Evolutionary conservation across 352 stramenopile genomes (phyloP), one percentile per base, ranked within the genome.

Genomic region (Pythium oligandrum): DNA sequence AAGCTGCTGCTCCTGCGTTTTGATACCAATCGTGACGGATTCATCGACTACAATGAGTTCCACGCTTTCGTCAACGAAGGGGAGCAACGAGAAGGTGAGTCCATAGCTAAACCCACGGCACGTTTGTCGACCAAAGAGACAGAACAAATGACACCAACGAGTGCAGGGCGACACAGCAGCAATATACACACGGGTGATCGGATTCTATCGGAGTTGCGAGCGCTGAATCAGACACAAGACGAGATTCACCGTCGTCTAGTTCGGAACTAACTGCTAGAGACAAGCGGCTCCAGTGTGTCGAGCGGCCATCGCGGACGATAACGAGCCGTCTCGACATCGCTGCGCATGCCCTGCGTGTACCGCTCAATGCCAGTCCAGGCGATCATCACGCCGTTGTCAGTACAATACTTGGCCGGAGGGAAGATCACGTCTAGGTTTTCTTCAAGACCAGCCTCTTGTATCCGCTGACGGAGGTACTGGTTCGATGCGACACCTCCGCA

Each of bases 401-500:
- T 99, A 75, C 97, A 99, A 42, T 99, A 88, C 57, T 90, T 73
- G 17, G 74, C 64, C 4, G 84, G 80, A 17, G 81, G 75, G 33
- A 90, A 83, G 7, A 86, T 51, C 3, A 59, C 58, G 6, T 66
- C 40, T 1, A 93, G 44, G 2, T 60, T 68, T 59, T 91, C 77
- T 44, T 80, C 64, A 1, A 45, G n/a, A 32, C 70, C 78, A 32
- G 83, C 61, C 26, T 61, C 58, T 45, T 95, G 62, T 62, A 99
- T 74, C 10, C 94, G 77, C 12, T 55, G 56, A 8, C 97, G 85
- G 30, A 99, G 66, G 59, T 97, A 95, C 59, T 89, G 75, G 77
- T 99, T 99, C 5, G 96, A 96, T 12, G 97, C 97, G 6, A 99
- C 97, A 38, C 97, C 97, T 36, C 97, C 97, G 17, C 98, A 98